phyloP scores from a whole-genome alignment of 306 rosid species.

The Sesbania bispinosa region DNA sequence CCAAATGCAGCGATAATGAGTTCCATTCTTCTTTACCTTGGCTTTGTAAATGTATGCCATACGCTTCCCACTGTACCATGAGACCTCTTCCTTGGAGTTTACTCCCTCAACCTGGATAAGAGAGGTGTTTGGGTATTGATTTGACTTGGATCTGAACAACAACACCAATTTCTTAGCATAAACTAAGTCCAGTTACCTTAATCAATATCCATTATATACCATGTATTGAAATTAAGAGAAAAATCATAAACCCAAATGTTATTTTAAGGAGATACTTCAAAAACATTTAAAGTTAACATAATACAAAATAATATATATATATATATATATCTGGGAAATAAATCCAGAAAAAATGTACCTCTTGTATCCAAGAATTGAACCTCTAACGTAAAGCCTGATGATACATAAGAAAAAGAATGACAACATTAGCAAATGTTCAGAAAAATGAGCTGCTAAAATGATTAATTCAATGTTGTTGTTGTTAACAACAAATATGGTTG shows the following conservation, averaged over 20 bases:
- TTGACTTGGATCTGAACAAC: constrained; percentile 77
- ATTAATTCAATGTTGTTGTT: background rate
- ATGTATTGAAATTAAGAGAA: background rate
- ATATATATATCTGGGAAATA: background rate
- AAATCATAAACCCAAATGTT: background rate
- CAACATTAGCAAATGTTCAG: background rate
- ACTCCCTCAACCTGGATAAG: constrained; percentile 92
- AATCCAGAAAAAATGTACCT: constrained; percentile 39
- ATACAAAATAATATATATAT: background rate
- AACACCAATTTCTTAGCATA: background rate
- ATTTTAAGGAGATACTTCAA: background rate
- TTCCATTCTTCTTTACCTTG: constrained; percentile 75
- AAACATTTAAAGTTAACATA: background rate
- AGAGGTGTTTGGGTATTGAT: constrained; percentile 87
- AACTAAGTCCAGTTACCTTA: background rate
- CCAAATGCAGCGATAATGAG: constrained; percentile 96
- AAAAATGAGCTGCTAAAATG: background rate
- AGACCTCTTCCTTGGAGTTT: constrained; percentile 85
- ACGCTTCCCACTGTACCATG: constrained; percentile 82
- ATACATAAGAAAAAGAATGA: background rate
- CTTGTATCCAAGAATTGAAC: constrained; percentile 89
- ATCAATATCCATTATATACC: background rate
- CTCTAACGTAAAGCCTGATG: constrained; percentile 80
- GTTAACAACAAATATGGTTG: background rate
- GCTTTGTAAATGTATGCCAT: constrained; percentile 95